Base-by-base conservation (phyloP, 306 rosid species). In the Psophocarpus tetragonolobus region DNA sequence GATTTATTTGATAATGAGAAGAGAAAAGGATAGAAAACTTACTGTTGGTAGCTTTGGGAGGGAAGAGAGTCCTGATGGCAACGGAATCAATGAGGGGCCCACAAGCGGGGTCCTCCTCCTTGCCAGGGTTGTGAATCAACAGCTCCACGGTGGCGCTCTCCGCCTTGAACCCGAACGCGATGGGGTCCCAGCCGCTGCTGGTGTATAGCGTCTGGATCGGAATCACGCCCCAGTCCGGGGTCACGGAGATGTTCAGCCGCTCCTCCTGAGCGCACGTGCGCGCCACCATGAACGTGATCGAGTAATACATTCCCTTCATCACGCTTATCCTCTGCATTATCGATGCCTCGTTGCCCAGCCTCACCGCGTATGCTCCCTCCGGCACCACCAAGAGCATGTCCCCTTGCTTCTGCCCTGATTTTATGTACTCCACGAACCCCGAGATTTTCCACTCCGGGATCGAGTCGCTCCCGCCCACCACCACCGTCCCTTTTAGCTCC, bases 361-460 rank as follows among this genome's bases (percentile, higher is more conserved):
- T 79, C 32, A 95, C 97, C 0, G 99, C 99, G 70, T 77, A 92
- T 0, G 94, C 97, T 0, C 99, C 99, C 68, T 92, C 97, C 0
- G 99, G 99, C 17, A 95, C 99, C 36, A 95, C 96, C 18, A 95
- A 90, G 50, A 95, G 66, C 99, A 95, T 95, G 87, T 95, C 99
- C 3, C 99, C 99, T n/a, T 95, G 99, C 78, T 88, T 95, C 29
- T 92, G 96, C 3, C 99, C 99, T 0, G 99, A 90, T 70, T 92
- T 91, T 50, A 95, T 90, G 91, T 95, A 95, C 83, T 95, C 99
- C 0, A 95, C 97, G 15, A 88, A 86, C 0, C 99, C 99, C 0
- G 97, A 84, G 1, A 86, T 87, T 66, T 91, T 94, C 99, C 99
- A 95, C 30, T 79, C 80, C 15, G 99, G 99, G 14, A 95, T 82